Evolutionary conservation across 805 yeast genomes (phyloP), one percentile per base, ranked within the genome.

Genomic region (Saccharomycopsis guyanensis): DNA sequence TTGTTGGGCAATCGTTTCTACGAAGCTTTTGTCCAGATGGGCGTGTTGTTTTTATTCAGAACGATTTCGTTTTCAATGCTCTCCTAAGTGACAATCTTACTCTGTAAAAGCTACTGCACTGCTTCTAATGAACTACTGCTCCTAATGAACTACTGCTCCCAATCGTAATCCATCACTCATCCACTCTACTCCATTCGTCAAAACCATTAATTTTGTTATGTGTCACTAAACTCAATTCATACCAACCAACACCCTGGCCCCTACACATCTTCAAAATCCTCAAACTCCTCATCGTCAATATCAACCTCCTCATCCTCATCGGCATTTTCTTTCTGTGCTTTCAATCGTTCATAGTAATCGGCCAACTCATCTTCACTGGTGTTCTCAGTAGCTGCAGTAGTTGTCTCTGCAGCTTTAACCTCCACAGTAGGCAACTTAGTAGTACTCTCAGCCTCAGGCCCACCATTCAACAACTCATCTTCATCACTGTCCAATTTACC

Each of bases 341-440:
- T 87, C 61, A 85, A 69, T 55, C 81, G 79, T 7, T 87, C 87
- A 59, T 86, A 86, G 59, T 85, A 86, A 15, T 78, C 80, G n/a
- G 77, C 72, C 55, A 79, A 62, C 2, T 87, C 86, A 55, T 82
- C 80, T 55, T 76, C 75, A n/a, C 68, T 58, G 40, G 68, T 72
- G 38, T 68, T 57, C 53, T 22, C 50, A 42, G 36, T 34, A 47
- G 20, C 36, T 18, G 19, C 44, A 32, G 40, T 31, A 23, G 37
- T 23, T 34, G 22, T 22, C 13, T 43, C 34, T 2, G 34, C 35
- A 23, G 24, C 29, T 27, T 13, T 33, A 31, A 20, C 19, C 16
- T 27, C 34, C 20, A 8, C 41, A 22, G 49, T 40, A 42, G 4
- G 41, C 31, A 2, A 23, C 44, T n/a, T 20, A 15, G 4, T 31